Conservation (phyloP, 2,329 filamentous ascomycete genomes). For the Pseudomassariella vexata region DNA sequence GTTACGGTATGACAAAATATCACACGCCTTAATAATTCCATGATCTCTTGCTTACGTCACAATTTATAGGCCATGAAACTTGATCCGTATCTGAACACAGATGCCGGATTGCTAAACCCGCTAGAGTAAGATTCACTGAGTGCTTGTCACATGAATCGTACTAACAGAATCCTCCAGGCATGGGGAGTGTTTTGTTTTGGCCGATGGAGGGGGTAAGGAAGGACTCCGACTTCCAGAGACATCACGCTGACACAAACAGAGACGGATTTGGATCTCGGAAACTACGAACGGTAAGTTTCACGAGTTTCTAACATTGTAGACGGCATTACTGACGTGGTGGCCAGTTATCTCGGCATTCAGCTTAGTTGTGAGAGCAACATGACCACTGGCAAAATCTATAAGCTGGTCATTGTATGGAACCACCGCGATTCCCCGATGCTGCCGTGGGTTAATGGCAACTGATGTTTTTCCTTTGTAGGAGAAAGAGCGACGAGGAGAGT, state of each 20-base stretch:
- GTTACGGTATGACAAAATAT: conserved; percentile 39
- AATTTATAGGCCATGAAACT: no score
- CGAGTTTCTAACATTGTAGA: no score
- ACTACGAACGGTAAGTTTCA: conserved; percentile 41
- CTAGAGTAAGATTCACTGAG: no score
- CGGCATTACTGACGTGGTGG: no score
- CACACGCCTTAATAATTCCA: conserved; percentile 20
- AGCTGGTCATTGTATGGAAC: conserved; percentile 67
- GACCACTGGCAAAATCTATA: conserved; percentile 94
- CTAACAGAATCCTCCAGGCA: conserved; percentile 44
- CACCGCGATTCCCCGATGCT: neutral
- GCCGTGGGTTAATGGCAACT: neutral
- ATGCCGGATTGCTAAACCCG: conserved; percentile 54
- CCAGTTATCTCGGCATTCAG: conserved; percentile 74
- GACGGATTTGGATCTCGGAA: conserved; percentile 49
- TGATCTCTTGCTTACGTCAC: no score
- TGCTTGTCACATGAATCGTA: conserved; percentile 7
- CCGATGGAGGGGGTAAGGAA: conserved; percentile 67
- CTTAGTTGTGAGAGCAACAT: conserved; percentile 89
- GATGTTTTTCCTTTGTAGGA: conserved; percentile 39
- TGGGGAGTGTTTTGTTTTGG: conserved; percentile 83
- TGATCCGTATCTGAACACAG: conserved; percentile 68
- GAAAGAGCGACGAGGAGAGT: conserved; percentile 61
- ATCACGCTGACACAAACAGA: conserved; percentile 18
- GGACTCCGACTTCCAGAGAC: conserved; percentile 2